Conservation (phyloP, 495 filamentous ascomycete genomes). For the Sporormia fimetaria region DNA sequence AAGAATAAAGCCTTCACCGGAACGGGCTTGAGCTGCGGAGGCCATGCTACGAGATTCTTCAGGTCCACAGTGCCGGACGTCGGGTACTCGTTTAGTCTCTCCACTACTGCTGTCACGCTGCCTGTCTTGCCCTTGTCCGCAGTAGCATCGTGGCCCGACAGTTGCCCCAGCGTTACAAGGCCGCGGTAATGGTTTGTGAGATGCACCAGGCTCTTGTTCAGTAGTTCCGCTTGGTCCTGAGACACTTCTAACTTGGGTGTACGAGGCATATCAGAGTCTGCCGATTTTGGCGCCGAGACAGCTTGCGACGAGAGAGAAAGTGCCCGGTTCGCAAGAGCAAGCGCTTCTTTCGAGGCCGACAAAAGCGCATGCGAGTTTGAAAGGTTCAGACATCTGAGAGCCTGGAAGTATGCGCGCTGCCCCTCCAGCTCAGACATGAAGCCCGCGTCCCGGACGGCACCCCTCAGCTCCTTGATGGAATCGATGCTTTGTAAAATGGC, state of each 20-base stretch:
- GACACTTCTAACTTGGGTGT: constrained; percentile 53
- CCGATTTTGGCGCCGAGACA: constrained; percentile 22
- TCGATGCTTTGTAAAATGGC: constrained; percentile 83
- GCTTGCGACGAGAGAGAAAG: constrained; percentile 40
- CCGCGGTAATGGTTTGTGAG: constrained; percentile 68
- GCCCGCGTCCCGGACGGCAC: constrained; percentile 72
- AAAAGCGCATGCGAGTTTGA: constrained; percentile 72
- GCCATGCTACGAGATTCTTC: constrained; percentile 71
- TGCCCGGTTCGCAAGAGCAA: constrained; percentile 70
- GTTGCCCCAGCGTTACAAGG: constrained; percentile 64
- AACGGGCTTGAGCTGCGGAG: constrained; percentile 67
- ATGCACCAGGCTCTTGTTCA: constrained; percentile 50
- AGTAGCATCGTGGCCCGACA: constrained; percentile 34
- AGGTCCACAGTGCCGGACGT: constrained; percentile 48
- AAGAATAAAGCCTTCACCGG: constrained; percentile 94
- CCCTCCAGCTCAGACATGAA: constrained; percentile 67
- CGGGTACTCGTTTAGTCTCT: constrained; percentile 65
- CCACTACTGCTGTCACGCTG: constrained; percentile 45
- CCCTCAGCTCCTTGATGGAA: constrained; percentile 77
- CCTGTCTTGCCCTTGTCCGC: constrained; percentile 27
- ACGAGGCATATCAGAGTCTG: constrained; percentile 1
- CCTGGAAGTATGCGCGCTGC: constrained; percentile 73
- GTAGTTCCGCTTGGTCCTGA: constrained; percentile 40
- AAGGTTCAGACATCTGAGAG: constrained; percentile 80
- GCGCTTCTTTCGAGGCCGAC: constrained; percentile 60